Conservation (phyloP, 2,329 filamentous ascomycete species). For the Phoma sp. region DNA sequence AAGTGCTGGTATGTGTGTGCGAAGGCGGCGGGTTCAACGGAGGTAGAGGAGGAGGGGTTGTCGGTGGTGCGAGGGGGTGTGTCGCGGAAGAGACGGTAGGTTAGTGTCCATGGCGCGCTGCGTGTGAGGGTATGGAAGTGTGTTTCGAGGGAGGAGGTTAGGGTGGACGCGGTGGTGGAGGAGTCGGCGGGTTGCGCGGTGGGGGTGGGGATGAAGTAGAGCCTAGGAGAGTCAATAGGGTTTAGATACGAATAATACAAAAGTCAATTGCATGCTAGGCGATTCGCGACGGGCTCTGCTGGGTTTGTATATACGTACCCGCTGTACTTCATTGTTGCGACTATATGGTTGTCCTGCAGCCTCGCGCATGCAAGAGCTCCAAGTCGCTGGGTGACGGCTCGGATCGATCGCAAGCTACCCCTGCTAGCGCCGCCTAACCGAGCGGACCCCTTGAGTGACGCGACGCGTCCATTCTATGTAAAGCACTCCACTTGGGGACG, state of each 20-base stretch:
- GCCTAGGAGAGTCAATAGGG: constrained; percentile 19
- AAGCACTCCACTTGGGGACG: constrained; percentile 12
- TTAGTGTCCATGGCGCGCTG: constrained; percentile 37
- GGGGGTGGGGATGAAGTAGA: constrained; percentile 45
- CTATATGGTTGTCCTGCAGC: neutral
- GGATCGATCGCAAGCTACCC: constrained; percentile 10
- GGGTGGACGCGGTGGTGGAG: constrained; percentile 26
- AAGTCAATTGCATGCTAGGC: too few relatives aligned
- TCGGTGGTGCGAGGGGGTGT: constrained; percentile 30
- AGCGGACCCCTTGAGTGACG: constrained; percentile 3
- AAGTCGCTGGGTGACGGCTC: neutral
- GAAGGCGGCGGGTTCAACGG: constrained; percentile 21
- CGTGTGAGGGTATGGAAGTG: constrained; percentile 33
- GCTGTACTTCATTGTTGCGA: constrained; percentile 30
- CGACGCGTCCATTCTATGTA: constrained; percentile 12
- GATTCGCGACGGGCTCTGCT: too few relatives aligned
- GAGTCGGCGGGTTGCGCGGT: constrained; percentile 33
- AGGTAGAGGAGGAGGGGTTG: constrained; percentile 13
- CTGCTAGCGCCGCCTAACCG: constrained; percentile 6
- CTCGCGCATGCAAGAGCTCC: neutral
- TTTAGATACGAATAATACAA: too few relatives aligned
- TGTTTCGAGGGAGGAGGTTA: constrained; percentile 39
- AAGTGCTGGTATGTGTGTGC: constrained; percentile 40
- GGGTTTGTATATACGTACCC: constrained; percentile 15
- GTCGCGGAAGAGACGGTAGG: constrained; percentile 45